phyloP scores from a whole-genome alignment of 1,284 basidiomycete genomes.

The Ustilago nuda region DNA sequence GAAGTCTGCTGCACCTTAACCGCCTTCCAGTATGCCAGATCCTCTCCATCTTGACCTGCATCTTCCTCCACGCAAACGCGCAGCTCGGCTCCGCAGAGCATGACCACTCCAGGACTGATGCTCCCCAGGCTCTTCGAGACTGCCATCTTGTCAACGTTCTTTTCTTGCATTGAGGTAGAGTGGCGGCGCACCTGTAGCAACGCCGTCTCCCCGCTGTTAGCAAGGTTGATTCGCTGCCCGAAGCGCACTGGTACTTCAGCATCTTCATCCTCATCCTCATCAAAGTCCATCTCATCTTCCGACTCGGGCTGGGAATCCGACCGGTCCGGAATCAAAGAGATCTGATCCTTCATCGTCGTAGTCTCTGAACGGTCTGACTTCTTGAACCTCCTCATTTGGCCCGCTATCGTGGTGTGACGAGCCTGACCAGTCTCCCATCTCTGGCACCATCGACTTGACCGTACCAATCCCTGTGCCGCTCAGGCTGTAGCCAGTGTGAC shows the following conservation, averaged over 20 bases:
- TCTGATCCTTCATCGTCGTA: slow-evolving; percentile 48
- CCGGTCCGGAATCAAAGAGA: slow-evolving; percentile 36
- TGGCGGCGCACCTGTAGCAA: neutral
- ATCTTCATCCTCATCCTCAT: slow-evolving; percentile 13
- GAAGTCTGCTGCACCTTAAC: slow-evolving; percentile 22
- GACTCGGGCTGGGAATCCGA: slow-evolving; percentile 21
- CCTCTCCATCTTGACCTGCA: neutral
- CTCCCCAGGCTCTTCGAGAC: slow-evolving; percentile 23
- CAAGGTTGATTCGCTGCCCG: slow-evolving; percentile 33
- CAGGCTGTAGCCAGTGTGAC: slow-evolving; percentile 30
- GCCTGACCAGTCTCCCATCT: slow-evolving; percentile 38
- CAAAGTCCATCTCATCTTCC: slow-evolving; percentile 28
- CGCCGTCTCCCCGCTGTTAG: neutral
- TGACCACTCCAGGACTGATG: slow-evolving; percentile 17
- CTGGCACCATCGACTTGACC: slow-evolving; percentile 45
- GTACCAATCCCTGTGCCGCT: slow-evolving; percentile 19
- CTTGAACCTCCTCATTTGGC: slow-evolving; percentile 2
- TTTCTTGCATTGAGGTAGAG: neutral
- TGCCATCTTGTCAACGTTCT: slow-evolving; percentile 3
- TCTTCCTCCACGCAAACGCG: slow-evolving; percentile 29
- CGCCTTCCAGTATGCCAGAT: slow-evolving; percentile 40
- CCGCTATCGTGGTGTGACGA: slow-evolving; percentile 12
- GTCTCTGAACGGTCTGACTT: slow-evolving; percentile 31
- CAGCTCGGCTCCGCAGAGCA: slow-evolving; percentile 26
- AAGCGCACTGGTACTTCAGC: slow-evolving; percentile 39